Conservation (phyloP, 1,139 yeast species). For the Dujonia santamariae region DNA sequence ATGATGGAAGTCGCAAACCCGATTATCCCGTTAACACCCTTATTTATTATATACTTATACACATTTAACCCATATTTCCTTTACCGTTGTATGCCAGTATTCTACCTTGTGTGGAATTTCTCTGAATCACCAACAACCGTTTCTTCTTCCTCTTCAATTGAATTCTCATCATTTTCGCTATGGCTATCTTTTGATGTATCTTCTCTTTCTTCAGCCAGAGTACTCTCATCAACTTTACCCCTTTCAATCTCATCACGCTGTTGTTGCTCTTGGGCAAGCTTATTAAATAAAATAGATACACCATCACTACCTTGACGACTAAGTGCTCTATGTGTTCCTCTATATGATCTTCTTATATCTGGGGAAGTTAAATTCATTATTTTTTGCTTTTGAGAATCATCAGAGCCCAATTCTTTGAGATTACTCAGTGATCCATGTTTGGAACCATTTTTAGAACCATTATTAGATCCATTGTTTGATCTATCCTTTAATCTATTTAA, state of each 20-base stretch:
- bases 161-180: neutral
- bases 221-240: neutral
- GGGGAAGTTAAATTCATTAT: conserved; percentile 15
- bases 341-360: conserved; percentile 14
- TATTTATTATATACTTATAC: neutral
- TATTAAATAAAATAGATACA: conserved; percentile 6
- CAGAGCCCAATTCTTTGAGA: conserved; percentile 16
- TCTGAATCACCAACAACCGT: no score
- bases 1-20: neutral
- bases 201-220: conserved; percentile 1
- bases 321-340: conserved; percentile 4
- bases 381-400: conserved; percentile 6
- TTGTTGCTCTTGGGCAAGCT: conserved; percentile 6
- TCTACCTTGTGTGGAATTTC: no score
- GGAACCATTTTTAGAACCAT: no score
- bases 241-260: neutral
- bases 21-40: neutral
- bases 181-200: neutral
- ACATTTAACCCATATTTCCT: neutral
- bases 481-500: conserved; percentile 38
- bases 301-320: conserved; percentile 8
- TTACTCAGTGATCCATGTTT: no score
- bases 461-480: conserved; percentile 17
- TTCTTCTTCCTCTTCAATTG: conserved; percentile 1
- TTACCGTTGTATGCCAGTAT: neutral